Evolutionary conservation across 208 protist genomes (phyloP), one percentile per base, ranked within the genome.

Genomic region (Acanthamoeba lenticulata): DNA sequence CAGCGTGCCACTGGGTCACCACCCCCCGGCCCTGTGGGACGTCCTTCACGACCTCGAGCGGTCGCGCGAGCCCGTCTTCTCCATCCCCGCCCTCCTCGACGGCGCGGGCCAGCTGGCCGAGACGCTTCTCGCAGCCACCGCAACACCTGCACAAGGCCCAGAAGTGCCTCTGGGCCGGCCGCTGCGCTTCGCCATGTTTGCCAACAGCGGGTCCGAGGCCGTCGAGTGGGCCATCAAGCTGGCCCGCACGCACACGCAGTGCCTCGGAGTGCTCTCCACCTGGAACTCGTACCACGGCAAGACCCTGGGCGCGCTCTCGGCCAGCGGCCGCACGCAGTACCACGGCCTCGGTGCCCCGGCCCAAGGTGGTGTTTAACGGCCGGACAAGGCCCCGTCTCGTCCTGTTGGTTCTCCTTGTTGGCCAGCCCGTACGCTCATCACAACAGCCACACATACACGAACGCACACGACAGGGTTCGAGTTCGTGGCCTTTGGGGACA

Each of bases 221-320:
- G 36, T 90, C 29, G 83, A 90, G 24, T 90, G 83, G 83, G 83
- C 83, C n/a, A 67, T 90, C 29, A 90, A 90, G 83, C 55, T 90
- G 7, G 83, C 83, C 29, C 45, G 83, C n/a, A 67, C 83, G 3
- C n/a, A 19, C 55, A 90, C 83, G 0, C 47, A 67, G 29, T 19
- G 83, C 3, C 52, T 90, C 21, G 49, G 83, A 7, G 34, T 90
- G 0, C 83, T 90, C 1, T 40, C 49, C 13, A 90, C 83, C n/a
- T 90, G 55, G 49, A 67, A 67, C 45, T 40, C 47, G 0, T 90
- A 90, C 34, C 83, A 90, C 34, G 83, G 83, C 15, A 90, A 90
- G 83, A 90, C 83, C 1, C 55, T 90, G 0, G 83, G 83, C n/a
- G 83, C 83, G 34, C 83, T 90, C 27, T 90, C 83, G 36, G 83